A percentile compares a stretch with the other conserved stretches of the same genome.
Conservation (phyloP, 441 rosid species). For the Populus trichocarpa region DNA sequence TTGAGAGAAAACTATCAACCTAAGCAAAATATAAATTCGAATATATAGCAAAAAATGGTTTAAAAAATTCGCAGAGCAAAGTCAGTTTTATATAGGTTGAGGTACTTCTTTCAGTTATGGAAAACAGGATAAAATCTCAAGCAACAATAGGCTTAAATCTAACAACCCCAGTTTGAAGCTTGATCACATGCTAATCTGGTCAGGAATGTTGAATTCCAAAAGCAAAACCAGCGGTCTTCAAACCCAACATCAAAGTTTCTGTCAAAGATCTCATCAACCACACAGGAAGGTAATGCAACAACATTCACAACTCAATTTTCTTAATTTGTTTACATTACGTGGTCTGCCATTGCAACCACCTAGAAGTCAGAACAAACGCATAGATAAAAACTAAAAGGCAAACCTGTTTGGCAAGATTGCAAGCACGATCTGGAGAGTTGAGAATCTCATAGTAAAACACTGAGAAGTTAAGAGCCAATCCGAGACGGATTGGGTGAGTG, state of each 20-base stretch:
- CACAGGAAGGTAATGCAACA: neutral
- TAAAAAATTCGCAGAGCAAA: neutral
- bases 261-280: neutral
- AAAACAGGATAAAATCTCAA: neutral
- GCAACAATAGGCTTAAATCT: neutral
- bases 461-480: slow-evolving; percentile 94
- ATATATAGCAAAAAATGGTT: neutral
- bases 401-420: slow-evolving; percentile 89
- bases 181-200: neutral
- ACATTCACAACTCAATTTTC: neutral
- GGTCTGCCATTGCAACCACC: neutral
- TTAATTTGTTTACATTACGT: neutral
- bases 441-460: slow-evolving; percentile 95
- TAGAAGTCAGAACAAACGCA: neutral
- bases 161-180: neutral
- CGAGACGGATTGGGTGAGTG: slow-evolving; percentile 91
- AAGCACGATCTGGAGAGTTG: slow-evolving; percentile 94
- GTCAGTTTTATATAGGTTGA: neutral
- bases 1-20: neutral
- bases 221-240: neutral
- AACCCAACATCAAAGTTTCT: neutral
- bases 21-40: neutral
- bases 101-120: neutral
- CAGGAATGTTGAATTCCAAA: neutral
- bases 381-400: neutral